Evolutionary conservation across 2,329 filamentous ascomycete species (phyloP).

Genomic region (Hyphodiscus sp.): DNA sequence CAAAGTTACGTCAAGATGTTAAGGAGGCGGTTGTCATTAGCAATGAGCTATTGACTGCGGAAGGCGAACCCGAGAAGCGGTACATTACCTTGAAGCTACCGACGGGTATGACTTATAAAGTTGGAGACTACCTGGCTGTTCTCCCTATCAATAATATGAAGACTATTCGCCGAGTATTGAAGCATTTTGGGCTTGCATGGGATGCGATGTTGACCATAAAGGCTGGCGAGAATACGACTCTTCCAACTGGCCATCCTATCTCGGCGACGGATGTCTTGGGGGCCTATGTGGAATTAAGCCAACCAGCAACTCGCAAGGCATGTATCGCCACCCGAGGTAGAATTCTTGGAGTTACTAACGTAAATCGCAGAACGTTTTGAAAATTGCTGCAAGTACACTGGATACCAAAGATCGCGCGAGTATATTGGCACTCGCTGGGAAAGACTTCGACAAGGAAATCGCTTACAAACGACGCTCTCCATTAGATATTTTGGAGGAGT

Average conservation of each 20-base stretch:
- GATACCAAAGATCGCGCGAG: constrained; percentile 38
- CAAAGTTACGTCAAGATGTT: constrained; percentile 52
- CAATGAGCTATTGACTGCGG: constrained; percentile 44
- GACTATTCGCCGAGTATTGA: constrained; percentile 23
- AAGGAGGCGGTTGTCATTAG: constrained; percentile 53
- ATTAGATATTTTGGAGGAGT: constrained; percentile 63
- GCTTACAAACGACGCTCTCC: constrained; percentile 50
- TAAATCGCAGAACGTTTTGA: constrained; percentile 34
- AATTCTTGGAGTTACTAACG: neutral
- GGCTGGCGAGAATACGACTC: constrained; percentile 32
- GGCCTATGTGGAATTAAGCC: constrained; percentile 53
- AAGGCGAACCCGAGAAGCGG: constrained; percentile 50
- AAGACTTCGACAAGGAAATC: constrained; percentile 26
- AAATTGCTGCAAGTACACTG: constrained; percentile 40
- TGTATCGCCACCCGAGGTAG: too few species aligned
- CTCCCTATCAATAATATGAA: constrained; percentile 13
- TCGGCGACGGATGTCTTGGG: constrained; percentile 47
- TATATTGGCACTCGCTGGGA: constrained; percentile 34
- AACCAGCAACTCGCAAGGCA: constrained; percentile 47
- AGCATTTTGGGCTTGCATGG: neutral
- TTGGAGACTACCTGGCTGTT: constrained; percentile 18
- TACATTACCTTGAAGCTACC: constrained; percentile 43
- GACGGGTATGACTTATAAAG: constrained; percentile 12
- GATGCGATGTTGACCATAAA: constrained; percentile 48
- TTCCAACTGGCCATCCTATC: constrained; percentile 41